phyloP scores from a whole-genome alignment of 257 asterid genomes.

The Handroanthus guayacan region DNA sequence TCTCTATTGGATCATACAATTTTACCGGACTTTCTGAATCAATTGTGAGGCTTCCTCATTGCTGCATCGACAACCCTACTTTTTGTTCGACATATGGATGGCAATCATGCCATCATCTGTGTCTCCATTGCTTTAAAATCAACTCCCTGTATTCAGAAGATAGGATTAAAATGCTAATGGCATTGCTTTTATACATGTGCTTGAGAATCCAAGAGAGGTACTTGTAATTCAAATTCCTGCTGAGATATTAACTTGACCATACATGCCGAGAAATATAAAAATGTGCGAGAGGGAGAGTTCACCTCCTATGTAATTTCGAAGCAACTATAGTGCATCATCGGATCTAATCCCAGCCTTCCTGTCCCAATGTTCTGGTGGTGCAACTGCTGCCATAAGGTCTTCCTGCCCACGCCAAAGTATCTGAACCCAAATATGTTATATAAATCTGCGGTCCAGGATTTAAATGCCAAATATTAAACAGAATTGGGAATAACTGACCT shows the following conservation, averaged over 20 bases:
- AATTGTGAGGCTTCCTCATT: conserved; percentile 27
- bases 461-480: not conserved
- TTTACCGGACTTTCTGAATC: conserved; percentile 8
- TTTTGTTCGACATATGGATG: not conserved
- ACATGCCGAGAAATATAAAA: not conserved
- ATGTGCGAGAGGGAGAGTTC: conserved; percentile 27
- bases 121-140: conserved; percentile 21
- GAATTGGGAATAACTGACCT: conserved; percentile 53
- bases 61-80: conserved; percentile 29
- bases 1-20: not conserved
- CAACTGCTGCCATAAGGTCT: conserved; percentile 69
- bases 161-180: not conserved
- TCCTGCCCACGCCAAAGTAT: conserved; percentile 87
- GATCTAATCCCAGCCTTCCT: conserved; percentile 69
- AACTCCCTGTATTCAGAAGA: not conserved
- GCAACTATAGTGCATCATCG: conserved; percentile 61
- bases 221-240: not conserved
- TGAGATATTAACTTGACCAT: not conserved
- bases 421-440: conserved; percentile 52
- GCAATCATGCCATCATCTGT: not conserved
- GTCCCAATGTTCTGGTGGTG: conserved; percentile 81
- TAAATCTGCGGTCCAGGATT: conserved; percentile 23
- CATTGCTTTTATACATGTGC: not conserved
- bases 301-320: conserved; percentile 44
- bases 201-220: not conserved